A percentile compares a stretch with the other conserved stretches of the same genome.
Evolutionary conservation across 164 flowering plant genomes (phyloP).

Genomic region (Vitis labrusca): DNA sequence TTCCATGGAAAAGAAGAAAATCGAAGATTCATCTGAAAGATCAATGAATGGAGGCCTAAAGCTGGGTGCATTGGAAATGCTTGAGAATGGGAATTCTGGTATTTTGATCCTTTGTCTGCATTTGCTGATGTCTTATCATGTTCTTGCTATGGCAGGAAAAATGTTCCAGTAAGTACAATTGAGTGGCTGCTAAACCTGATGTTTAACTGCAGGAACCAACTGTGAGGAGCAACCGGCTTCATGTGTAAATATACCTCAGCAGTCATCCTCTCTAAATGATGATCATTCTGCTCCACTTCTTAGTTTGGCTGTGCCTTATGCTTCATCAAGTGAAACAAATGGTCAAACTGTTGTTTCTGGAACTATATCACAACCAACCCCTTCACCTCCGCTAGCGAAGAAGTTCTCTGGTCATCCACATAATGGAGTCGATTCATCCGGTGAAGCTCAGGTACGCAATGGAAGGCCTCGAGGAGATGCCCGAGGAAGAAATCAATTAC

Average conservation of each 20-base stretch:
- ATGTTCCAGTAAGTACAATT: slow-evolving; percentile 14
- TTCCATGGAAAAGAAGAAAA: slow-evolving; percentile 42
- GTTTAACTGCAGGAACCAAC: slow-evolving; percentile 37
- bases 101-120: slow-evolving; percentile 10
- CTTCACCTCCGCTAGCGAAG: slow-evolving; percentile 35
- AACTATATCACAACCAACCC: slow-evolving; percentile 33
- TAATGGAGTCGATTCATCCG: slow-evolving; percentile 48
- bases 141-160: slow-evolving; percentile 5
- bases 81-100: slow-evolving; percentile 51
- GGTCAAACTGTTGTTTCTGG: slow-evolving; percentile 37
- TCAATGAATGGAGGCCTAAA: slow-evolving; percentile 39
- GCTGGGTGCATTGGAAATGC: slow-evolving; percentile 33
- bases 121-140: slow-evolving; percentile 16
- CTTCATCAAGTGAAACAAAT: slow-evolving; percentile 40
- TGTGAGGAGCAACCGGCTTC: slow-evolving; percentile 37
- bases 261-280: slow-evolving; percentile 39
- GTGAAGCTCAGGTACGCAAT: slow-evolving; percentile 50
- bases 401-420: slow-evolving; percentile 31
- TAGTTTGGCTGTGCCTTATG: slow-evolving; percentile 35
- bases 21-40: slow-evolving; percentile 47
- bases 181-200: slow-evolving; percentile 21
- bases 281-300: slow-evolving; percentile 39
- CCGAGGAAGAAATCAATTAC: slow-evolving; percentile 58
- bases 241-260: slow-evolving; percentile 30
- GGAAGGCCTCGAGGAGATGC: slow-evolving; percentile 64